Evolutionary conservation across 2,329 filamentous ascomycete genomes (phyloP), one percentile per base, ranked within the genome.

Genomic region (Tolypocladium album): DNA sequence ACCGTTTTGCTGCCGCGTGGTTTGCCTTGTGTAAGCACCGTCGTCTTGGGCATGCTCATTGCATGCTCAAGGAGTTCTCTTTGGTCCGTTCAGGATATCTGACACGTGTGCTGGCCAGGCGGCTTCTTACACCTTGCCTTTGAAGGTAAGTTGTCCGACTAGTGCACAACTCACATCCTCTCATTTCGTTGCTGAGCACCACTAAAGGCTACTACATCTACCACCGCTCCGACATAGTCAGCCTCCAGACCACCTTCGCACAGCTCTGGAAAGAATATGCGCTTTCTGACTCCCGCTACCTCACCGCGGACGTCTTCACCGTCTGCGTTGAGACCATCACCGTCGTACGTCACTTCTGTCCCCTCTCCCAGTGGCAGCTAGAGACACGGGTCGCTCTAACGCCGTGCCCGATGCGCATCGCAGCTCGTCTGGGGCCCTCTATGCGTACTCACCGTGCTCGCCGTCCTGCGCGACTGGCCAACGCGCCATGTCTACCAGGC

Each of bases 261-360:
- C 90, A 96, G 76, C 78, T 96, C 53, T 96, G 92, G 92, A 96
- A 96, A 71, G 92, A 96, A 74, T 96, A 96, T 71, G 82, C 89
- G 3, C 80, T 92, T 40, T 92, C 89, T 2, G 92, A 96, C 75
- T 95, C 91, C 59, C 82, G 92, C 52, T 96, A 96, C 69, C 77
- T 96, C 66, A 92, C 88, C 2, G 85, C 86, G 22, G 89, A 94
- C 69, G 82, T 87, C 1, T 92, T 96, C 67, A 91, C 94, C 66
- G 78, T 96, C n/a, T 92, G 89, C 71, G 87, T 96, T 72, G 92
- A 96, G 78, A 85, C 82, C 22, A 84, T 96, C 63, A 96, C 92
- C 1, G 86, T 86, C 50, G 88, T 92, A 75, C 68, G 85, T 64
- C n/a, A 27, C 53, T 9, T 13, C 12, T 39, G n/a, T 34, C 38